phyloP scores from a whole-genome alignment of 2,329 filamentous ascomycete species.

The Sporothrix dimorphospora region DNA sequence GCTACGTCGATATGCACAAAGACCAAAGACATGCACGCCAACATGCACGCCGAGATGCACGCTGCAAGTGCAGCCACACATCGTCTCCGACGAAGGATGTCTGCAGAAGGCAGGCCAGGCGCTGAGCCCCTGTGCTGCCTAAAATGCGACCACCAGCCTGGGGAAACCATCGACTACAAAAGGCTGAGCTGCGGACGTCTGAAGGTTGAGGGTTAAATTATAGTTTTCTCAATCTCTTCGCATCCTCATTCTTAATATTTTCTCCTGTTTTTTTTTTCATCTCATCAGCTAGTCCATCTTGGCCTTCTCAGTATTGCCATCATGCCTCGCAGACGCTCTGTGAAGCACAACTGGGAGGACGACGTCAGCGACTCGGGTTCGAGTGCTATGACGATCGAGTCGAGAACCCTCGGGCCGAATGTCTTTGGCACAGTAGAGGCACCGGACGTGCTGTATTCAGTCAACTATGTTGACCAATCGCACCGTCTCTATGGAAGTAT shows the following conservation, averaged over 20 bases:
- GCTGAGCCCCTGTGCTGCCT: slow-evolving; percentile 1
- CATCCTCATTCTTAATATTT: background rate
- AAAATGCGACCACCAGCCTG: slow-evolving; percentile 2
- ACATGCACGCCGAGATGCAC: background rate
- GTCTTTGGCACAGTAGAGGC: background rate
- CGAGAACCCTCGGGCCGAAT: background rate
- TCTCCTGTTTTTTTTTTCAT: background rate
- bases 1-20: background rate
- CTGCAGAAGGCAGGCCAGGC: background rate
- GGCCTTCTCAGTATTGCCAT: no score
- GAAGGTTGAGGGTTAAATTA: no score
- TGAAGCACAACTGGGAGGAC: background rate
- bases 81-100: no score
- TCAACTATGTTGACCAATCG: slow-evolving; percentile 44
- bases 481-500: background rate
- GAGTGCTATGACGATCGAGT: background rate
- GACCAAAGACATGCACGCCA: background rate
- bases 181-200: background rate
- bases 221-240: no score
- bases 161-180: background rate
- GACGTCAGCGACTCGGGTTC: background rate
- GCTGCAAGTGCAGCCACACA: background rate
- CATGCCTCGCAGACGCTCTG: background rate
- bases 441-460: slow-evolving; percentile 48
- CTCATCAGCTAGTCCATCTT: background rate